phyloP scores from a whole-genome alignment of 805 yeast species.

The Kregervanrija pseudodelftensis region DNA sequence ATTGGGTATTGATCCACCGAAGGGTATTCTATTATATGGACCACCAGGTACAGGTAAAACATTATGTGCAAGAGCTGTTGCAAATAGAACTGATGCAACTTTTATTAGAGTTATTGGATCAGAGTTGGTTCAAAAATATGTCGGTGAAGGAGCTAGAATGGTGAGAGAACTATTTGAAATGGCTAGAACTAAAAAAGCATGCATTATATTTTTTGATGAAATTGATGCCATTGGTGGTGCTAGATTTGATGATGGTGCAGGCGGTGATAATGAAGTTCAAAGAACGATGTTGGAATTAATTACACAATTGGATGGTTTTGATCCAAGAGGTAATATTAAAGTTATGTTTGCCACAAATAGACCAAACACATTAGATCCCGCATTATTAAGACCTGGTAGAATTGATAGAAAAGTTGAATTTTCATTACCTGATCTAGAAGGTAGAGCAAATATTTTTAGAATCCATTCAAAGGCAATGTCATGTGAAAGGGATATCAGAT shows the following conservation, averaged over 20 bases:
- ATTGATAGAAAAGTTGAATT: constrained; percentile 98
- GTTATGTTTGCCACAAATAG: constrained; percentile 99
- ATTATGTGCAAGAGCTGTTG: constrained; percentile 97
- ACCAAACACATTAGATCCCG: constrained; percentile 97
- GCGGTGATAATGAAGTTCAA: constrained; percentile 98
- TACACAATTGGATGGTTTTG: constrained; percentile 97
- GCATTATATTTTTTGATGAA: constrained; percentile 97
- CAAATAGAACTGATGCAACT: constrained; percentile 98
- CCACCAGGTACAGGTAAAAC: constrained; percentile 99
- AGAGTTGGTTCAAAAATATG: constrained; percentile 95
- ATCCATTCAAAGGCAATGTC: constrained; percentile 98
- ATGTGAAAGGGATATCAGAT: constrained; percentile 92
- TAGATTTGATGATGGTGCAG: constrained; percentile 99
- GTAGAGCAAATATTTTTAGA: constrained; percentile 95
- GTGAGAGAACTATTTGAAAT: constrained; percentile 96
- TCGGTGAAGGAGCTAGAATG: constrained; percentile 99
- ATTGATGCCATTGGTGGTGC: constrained; percentile 99
- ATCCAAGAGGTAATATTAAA: constrained; percentile 97
- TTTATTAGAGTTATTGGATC: constrained; percentile 98
- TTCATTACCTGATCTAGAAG: constrained; percentile 92
- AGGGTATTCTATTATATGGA: constrained; percentile 92
- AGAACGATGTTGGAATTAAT: constrained; percentile 98
- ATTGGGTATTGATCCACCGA: constrained; percentile 97
- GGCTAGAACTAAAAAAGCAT: constrained; percentile 98
- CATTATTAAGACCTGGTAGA: constrained; percentile 96